phyloP scores from a whole-genome alignment of 305 asterid species.

The Rubia peregrina region DNA sequence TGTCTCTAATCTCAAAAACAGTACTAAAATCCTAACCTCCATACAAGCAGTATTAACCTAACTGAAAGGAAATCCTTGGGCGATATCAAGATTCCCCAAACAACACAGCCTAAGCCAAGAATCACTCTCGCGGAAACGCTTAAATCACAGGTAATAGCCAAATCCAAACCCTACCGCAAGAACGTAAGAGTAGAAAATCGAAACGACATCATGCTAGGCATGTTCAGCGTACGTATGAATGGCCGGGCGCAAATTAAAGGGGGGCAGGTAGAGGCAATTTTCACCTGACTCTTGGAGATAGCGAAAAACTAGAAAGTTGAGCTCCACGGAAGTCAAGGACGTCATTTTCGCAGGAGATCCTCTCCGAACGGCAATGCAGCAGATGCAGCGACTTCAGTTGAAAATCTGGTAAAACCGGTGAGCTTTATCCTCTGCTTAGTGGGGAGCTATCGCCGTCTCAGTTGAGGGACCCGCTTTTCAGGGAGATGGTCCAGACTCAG shows the following conservation, averaged over 20 bases:
- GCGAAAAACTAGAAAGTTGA: constrained; percentile 38
- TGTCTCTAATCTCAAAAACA: no score
- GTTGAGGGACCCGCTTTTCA: neutral
- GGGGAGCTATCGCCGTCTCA: neutral
- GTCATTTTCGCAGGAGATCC: constrained; percentile 20
- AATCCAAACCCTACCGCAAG: constrained; percentile 8
- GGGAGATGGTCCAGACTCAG: neutral
- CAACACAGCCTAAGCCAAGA: neutral
- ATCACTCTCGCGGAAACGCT: neutral
- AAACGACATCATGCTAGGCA: neutral
- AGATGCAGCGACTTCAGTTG: neutral
- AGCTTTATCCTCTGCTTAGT: neutral
- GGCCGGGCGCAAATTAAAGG: neutral
- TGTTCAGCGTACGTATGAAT: neutral
- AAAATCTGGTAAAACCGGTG: constrained; percentile 7
- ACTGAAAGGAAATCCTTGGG: neutral
- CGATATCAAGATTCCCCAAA: neutral
- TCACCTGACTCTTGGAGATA: constrained; percentile 45
- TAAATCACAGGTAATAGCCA: neutral
- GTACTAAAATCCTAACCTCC: neutral
- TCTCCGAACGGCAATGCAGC: constrained; percentile 11
- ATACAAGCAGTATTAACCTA: neutral
- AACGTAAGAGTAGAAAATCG: neutral
- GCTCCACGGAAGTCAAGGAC: constrained; percentile 31
- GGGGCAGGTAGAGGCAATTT: neutral